A percentile compares a stretch with the other conserved stretches of the same genome.
phyloP scores from a whole-genome alignment of 768 basidiomycete species.

The Lactarius indigo region DNA sequence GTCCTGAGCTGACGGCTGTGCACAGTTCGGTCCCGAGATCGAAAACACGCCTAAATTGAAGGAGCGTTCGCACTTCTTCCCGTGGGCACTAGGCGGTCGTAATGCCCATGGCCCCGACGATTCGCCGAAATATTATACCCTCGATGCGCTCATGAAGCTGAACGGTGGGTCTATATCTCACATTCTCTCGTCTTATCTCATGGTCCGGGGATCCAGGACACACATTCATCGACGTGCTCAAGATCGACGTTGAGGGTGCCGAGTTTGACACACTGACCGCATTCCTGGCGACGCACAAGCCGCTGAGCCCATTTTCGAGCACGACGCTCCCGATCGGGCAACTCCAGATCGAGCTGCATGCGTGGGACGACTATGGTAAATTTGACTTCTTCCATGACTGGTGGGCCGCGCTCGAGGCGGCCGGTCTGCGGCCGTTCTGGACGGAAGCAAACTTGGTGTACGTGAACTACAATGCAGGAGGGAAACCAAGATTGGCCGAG shows the following conservation, averaged over 20 bases:
- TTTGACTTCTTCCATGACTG: conserved; percentile 58
- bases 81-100: conserved; percentile 35
- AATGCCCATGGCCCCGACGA: conserved; percentile 48
- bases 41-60: conserved; percentile 31
- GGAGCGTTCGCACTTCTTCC: conserved; percentile 41
- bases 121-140: conserved; percentile 54
- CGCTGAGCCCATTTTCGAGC: neutral
- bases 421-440: conserved; percentile 70
- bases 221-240: conserved; percentile 64
- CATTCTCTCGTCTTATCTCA: neutral
- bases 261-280: conserved; percentile 59
- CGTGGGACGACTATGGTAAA: conserved; percentile 33
- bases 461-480: conserved; percentile 39
- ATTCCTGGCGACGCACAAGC: conserved; percentile 39
- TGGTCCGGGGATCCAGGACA: conserved; percentile 42
- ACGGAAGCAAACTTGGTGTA: conserved; percentile 54
- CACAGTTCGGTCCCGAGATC: conserved; percentile 44
- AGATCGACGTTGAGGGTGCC: conserved; percentile 67
- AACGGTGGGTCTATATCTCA: conserved; percentile 43
- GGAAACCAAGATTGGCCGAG: conserved; percentile 40
- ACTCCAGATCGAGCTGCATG: conserved; percentile 65
- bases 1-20: neutral
- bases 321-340: conserved; percentile 59
- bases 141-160: conserved; percentile 57
- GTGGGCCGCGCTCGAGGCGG: conserved; percentile 70